Conservation (phyloP, 2,329 filamentous ascomycete genomes). For the Fusarium chuoi region DNA sequence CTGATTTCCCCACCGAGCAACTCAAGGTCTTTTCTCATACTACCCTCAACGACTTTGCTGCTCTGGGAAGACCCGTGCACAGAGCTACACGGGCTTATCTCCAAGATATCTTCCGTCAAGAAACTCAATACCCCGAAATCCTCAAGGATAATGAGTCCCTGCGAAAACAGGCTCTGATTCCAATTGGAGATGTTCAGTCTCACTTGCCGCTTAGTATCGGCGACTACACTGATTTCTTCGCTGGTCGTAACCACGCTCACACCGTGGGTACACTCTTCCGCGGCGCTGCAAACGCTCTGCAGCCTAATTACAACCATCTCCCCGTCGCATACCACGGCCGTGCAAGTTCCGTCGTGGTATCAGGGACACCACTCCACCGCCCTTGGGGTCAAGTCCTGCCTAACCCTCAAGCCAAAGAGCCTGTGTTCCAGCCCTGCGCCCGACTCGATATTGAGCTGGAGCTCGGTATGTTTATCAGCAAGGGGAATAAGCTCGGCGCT, state of each 20-base stretch:
- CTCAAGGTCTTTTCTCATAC: slow-evolving; percentile 43
- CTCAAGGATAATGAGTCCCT: slow-evolving; percentile 50
- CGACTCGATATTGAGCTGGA: slow-evolving; percentile 81
- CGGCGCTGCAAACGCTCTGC: slow-evolving; percentile 76
- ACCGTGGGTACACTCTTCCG: slow-evolving; percentile 76
- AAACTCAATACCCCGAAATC: slow-evolving; percentile 56
- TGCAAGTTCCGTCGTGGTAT: slow-evolving; percentile 78
- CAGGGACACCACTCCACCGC: slow-evolving; percentile 75
- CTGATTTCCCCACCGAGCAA: slow-evolving; percentile 40
- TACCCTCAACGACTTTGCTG: slow-evolving; percentile 49
- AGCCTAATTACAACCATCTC: slow-evolving; percentile 83
- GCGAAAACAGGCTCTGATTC: slow-evolving; percentile 44
- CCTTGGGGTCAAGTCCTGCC: slow-evolving; percentile 78
- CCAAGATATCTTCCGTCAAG: slow-evolving; percentile 66
- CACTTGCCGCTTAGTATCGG: slow-evolving; percentile 82
- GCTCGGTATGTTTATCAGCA: slow-evolving; percentile 78
- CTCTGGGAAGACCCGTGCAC: slow-evolving; percentile 73
- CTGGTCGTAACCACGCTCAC: slow-evolving; percentile 80
- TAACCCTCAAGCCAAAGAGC: slow-evolving; percentile 55
- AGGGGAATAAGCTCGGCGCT: slow-evolving; percentile 71
- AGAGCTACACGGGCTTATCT: slow-evolving; percentile 75
- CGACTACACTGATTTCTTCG: slow-evolving; percentile 89
- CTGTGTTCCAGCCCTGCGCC: slow-evolving; percentile 67
- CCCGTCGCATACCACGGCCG: slow-evolving; percentile 85
- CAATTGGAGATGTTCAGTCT: slow-evolving; percentile 61